Evolutionary conservation across 2,329 filamentous ascomycete genomes (phyloP).

Genomic region (Beauveria medogensis): DNA sequence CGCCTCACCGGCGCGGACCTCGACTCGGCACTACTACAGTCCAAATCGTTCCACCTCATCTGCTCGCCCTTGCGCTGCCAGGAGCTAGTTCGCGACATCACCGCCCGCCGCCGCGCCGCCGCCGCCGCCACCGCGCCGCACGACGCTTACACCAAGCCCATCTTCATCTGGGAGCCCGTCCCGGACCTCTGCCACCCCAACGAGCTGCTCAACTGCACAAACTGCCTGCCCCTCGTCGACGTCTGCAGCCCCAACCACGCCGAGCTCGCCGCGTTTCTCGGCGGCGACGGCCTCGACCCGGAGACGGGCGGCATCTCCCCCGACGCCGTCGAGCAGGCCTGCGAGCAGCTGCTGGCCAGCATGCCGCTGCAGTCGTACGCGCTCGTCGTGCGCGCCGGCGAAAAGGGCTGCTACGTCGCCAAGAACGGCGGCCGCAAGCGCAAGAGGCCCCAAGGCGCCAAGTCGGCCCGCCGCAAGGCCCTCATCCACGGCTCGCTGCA

Average conservation of each 20-base stretch:
- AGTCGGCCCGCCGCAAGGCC: conserved; percentile 31
- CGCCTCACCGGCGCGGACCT: conserved; percentile 70
- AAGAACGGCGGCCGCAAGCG: conserved; percentile 47
- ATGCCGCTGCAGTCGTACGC: conserved; percentile 59
- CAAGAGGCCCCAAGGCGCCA: conserved; percentile 19
- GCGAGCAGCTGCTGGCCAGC: conserved; percentile 53
- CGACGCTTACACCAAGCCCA: conserved; percentile 44
- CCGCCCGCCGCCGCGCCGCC: conserved; percentile 42
- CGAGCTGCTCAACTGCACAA: conserved; percentile 56
- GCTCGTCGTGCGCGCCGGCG: conserved; percentile 63
- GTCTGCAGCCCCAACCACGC: conserved; percentile 74
- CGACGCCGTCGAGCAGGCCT: conserved; percentile 46
- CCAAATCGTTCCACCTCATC: conserved; percentile 79
- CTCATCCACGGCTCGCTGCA: conserved; percentile 44
- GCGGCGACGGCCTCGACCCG: conserved; percentile 46
- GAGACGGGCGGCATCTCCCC: conserved; percentile 46
- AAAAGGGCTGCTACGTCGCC: conserved; percentile 62
- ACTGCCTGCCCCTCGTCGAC: conserved; percentile 53
- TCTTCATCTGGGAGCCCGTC: conserved; percentile 93
- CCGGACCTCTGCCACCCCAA: conserved; percentile 76
- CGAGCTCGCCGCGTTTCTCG: conserved; percentile 84
- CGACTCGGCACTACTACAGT: conserved; percentile 54
- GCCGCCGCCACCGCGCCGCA: conserved; percentile 16
- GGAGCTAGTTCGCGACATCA: conserved; percentile 64
- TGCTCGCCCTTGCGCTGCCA: conserved; percentile 73